Percentiles rank a stretch among this genome's conserved stretches.
These are phyloP conservation scores for Phalaenopsis aphrodite DNA, from an alignment of 106 monocot species.

Conservation along the genomic window DNA sequence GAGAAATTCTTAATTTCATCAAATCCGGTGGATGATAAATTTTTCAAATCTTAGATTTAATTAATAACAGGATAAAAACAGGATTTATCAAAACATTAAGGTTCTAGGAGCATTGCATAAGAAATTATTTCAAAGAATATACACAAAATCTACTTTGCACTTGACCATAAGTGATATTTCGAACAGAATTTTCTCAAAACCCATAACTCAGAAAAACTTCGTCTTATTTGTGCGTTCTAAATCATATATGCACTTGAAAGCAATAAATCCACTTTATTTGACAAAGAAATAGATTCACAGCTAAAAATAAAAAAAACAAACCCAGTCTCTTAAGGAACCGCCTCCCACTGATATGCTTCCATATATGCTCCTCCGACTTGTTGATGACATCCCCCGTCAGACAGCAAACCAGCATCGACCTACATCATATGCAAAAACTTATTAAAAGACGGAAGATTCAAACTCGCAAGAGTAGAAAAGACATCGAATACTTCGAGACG, in stretches of 20 bases:
- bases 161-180: too few species aligned
- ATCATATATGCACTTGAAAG: neutral
- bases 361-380: slow-evolving; percentile 87
- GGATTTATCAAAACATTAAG: too few species aligned
- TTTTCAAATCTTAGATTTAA: too few species aligned
- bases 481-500: slow-evolving; percentile 31
- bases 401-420: slow-evolving; percentile 78
- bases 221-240: too few species aligned
- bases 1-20: too few species aligned
- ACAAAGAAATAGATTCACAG: neutral
- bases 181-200: too few species aligned
- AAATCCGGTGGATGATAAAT: too few species aligned
- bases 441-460: neutral
- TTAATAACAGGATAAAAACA: too few species aligned
- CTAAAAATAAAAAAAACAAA: slow-evolving; percentile 7
- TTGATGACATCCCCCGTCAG: slow-evolving; percentile 77
- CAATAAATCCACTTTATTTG: neutral
- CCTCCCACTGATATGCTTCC: slow-evolving; percentile 91
- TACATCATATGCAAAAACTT: neutral
- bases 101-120: too few species aligned
- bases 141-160: too few species aligned
- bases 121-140: too few species aligned
- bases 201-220: too few species aligned
- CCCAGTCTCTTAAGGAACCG: slow-evolving; percentile 81
- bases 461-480: neutral